Percentiles rank a stretch among this genome's conserved stretches.
These are phyloP conservation scores for Omphalotus guepiniiformis DNA, from an alignment of 768 basidiomycete species.

Conservation along the genomic window DNA sequence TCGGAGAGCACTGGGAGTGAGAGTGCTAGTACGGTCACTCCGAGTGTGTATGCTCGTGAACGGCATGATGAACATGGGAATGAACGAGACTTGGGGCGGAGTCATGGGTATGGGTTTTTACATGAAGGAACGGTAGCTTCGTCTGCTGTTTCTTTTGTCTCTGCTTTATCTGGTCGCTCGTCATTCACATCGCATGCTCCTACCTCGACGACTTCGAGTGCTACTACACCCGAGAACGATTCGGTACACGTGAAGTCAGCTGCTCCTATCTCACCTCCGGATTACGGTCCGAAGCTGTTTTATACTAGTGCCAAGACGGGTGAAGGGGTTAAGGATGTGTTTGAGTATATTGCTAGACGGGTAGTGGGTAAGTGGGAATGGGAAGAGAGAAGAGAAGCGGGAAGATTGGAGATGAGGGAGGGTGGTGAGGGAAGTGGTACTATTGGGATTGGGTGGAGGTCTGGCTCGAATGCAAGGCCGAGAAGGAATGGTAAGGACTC, in stretches of 20 bases:
- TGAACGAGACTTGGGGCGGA: no score
- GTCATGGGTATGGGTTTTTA: no score
- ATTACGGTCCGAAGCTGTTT: slow-evolving; percentile 60
- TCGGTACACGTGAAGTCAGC: no score
- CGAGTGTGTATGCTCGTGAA: slow-evolving; percentile 47
- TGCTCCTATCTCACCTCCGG: no score
- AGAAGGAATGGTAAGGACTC: no score
- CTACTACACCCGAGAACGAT: no score
- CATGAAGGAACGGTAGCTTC: background rate
- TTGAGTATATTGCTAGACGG: slow-evolving; percentile 66
- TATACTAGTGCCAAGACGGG: slow-evolving; percentile 80
- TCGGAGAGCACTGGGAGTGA: slow-evolving; percentile 38
- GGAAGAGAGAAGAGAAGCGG: slow-evolving; percentile 53
- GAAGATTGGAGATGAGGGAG: slow-evolving; percentile 36
- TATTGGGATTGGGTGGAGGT: background rate
- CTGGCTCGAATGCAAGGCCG: no score
- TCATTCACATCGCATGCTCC: background rate
- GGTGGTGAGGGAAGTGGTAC: background rate
- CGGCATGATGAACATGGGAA: slow-evolving; percentile 12
- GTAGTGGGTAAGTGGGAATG: slow-evolving; percentile 64
- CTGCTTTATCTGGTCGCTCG: slow-evolving; percentile 8
- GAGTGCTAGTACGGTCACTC: slow-evolving; percentile 55
- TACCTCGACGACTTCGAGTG: no score
- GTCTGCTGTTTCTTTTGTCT: background rate
- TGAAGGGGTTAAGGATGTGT: slow-evolving; percentile 65